Evolutionary conservation across 345 rosid genomes (phyloP), one percentile per base, ranked within the genome.

Genomic region (Camelina neglecta): DNA sequence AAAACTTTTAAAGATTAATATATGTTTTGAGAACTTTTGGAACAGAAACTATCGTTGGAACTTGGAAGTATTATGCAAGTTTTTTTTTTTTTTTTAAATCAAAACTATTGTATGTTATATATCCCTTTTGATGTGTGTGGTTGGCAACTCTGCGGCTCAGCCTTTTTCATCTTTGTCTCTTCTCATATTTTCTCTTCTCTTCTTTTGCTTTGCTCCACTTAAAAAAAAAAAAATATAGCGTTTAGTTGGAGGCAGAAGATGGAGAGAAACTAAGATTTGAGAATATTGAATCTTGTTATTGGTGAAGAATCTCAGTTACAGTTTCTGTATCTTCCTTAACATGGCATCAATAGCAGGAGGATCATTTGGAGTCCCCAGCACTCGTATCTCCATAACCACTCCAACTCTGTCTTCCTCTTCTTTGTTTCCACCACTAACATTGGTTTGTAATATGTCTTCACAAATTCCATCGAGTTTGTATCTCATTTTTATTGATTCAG

Each of bases 331-430:
- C 33, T 42, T 65, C 38, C 11, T 61, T 0, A 83, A 72, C 11
- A 88, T 91, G 89, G 88, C 91, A 69, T 67, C 81, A 72, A 44
- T 75, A 42, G 84, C 82, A 72, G 88, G 89, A 76, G 79, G 81
- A 56, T 75, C 88, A 47, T 81, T 83, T 53, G 86, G 92, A 73
- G 79, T 84, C 57, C 76, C 90, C 8, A 85, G 83, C 80, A 80
- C 88, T 33, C 85, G 85, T 39, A 75, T 86, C 54, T 81, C 88
- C 69, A 55, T 72, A 71, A 73, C 79, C 60, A 82, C 72, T 6
- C 76, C 74, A 83, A 80, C 76, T 79, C 59, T 68, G 48, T 36
- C 67, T 59, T 67, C 81, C 45, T 69, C 76, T 77, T 68, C 80
- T 57, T 68, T 74, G 74, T 60, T 77, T 60, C 71, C 65, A 69